Conservation (phyloP, 2,329 filamentous ascomycete species). For the Hymenotorrendiella dingleyae region DNA sequence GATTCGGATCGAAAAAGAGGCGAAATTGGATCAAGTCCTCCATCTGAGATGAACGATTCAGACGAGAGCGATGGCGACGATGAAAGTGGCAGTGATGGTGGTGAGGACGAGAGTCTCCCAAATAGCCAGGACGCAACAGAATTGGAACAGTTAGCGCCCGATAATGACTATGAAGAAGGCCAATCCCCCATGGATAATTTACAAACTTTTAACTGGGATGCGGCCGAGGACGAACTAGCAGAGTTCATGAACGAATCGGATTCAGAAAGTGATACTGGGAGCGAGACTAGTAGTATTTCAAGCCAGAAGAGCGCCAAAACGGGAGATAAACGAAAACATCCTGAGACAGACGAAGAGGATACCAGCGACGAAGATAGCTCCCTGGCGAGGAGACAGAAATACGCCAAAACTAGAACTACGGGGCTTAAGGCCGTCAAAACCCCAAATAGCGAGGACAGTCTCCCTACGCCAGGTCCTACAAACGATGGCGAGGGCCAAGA, state of each 20-base stretch:
- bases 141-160: constrained; percentile 41
- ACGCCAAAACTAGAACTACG: constrained; percentile 41
- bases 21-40: constrained; percentile 41
- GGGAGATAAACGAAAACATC: constrained; percentile 28
- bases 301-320: constrained; percentile 17
- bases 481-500: constrained; percentile 39
- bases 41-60: constrained; percentile 37
- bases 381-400: constrained; percentile 46
- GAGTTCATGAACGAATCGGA: constrained; percentile 60
- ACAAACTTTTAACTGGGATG: constrained; percentile 55
- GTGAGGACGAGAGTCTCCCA: constrained; percentile 27
- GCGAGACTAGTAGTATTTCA: constrained; percentile 15
- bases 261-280: constrained; percentile 37
- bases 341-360: constrained; percentile 37
- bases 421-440: constrained; percentile 41
- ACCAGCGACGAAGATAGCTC: constrained; percentile 43
- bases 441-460: constrained; percentile 34
- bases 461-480: constrained; percentile 38
- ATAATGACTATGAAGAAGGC: constrained; percentile 43
- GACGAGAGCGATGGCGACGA: constrained; percentile 24
- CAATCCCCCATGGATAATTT: constrained; percentile 51
- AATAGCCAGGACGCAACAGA: constrained; percentile 30
- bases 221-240: constrained; percentile 64
- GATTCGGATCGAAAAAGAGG: constrained; percentile 50
- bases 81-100: constrained; percentile 9